phyloP scores from a whole-genome alignment of 148 eudicot genomes.

The Persicaria tinctoria region DNA sequence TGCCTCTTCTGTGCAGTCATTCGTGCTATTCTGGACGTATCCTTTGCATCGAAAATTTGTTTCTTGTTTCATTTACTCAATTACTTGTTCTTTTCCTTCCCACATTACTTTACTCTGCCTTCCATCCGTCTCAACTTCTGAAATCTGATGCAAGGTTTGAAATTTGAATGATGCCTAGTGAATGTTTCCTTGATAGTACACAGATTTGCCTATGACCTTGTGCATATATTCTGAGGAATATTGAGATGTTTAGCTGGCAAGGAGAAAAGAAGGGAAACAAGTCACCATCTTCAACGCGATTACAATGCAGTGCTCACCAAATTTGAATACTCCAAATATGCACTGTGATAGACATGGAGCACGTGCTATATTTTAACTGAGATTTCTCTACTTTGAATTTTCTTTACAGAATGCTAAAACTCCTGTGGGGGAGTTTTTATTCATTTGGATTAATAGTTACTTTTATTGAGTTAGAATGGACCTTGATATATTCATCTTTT shows the following conservation, averaged over 20 bases:
- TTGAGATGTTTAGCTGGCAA: neutral
- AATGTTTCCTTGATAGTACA: conserved; percentile 46
- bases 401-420: neutral
- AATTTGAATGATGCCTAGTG: neutral
- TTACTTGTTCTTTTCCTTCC: neutral
- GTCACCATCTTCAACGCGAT: neutral
- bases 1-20: conserved; percentile 64
- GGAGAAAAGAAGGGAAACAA: conserved; percentile 10
- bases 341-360: neutral
- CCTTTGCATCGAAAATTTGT: conserved; percentile 23
- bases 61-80: neutral
- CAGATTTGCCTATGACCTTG: conserved; percentile 92
- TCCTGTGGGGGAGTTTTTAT: neutral
- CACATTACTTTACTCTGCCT: neutral
- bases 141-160: neutral
- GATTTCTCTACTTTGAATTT: neutral
- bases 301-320: conserved; percentile 1
- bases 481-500: neutral
- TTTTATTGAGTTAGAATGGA: neutral
- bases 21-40: conserved; percentile 99
- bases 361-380: neutral
- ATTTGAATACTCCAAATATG: neutral
- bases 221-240: conserved; percentile 63
- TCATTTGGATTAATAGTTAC: neutral
- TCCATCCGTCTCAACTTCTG: neutral